These are phyloP conservation scores for Pseudozyma tsukubaensis DNA, from an alignment of 1,284 basidiomycete species.

Conservation along the genomic window DNA sequence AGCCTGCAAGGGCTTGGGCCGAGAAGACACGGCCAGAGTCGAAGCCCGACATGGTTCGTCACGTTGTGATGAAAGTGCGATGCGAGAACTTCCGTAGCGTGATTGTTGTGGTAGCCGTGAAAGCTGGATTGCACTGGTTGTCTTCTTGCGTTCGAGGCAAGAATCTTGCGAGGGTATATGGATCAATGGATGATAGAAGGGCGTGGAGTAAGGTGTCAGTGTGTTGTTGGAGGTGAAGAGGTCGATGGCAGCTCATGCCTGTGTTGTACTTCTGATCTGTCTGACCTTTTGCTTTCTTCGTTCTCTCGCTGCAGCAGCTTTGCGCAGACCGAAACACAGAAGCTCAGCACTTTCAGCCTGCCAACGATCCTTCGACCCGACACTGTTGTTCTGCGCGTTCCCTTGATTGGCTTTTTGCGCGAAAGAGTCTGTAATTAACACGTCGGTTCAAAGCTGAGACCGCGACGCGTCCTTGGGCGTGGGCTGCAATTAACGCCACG, in stretches of 20 bases:
- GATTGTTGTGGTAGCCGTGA: too few relatives aligned
- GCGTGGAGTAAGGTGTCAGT: too few relatives aligned
- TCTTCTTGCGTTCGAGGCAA: too few relatives aligned
- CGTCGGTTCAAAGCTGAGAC: conserved; percentile 10
- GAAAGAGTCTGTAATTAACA: conserved; percentile 34
- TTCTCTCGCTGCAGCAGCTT: too few relatives aligned
- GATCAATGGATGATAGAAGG: too few relatives aligned
- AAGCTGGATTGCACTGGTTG: too few relatives aligned
- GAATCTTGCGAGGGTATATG: too few relatives aligned
- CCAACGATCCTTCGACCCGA: background rate
- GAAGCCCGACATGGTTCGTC: conserved; percentile 65
- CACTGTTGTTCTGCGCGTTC: conserved; percentile 3
- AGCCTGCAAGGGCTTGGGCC: conserved; percentile 62
- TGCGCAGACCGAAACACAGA: too few relatives aligned
- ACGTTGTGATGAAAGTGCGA: background rate
- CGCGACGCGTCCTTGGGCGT: conserved; percentile 29
- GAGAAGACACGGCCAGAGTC: conserved; percentile 65
- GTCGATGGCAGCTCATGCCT: background rate
- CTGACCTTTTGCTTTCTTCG: too few relatives aligned
- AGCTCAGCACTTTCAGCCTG: too few relatives aligned
- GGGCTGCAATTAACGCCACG: conserved; percentile 37
- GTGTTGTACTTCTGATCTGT: too few relatives aligned
- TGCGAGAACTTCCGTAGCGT: background rate
- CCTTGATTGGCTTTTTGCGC: conserved; percentile 4
- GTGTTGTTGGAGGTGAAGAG: background rate